Evolutionary conservation across 1,139 yeast genomes (phyloP), one percentile per base, ranked within the genome.

Genomic region (Hanseniaspora sp.): DNA sequence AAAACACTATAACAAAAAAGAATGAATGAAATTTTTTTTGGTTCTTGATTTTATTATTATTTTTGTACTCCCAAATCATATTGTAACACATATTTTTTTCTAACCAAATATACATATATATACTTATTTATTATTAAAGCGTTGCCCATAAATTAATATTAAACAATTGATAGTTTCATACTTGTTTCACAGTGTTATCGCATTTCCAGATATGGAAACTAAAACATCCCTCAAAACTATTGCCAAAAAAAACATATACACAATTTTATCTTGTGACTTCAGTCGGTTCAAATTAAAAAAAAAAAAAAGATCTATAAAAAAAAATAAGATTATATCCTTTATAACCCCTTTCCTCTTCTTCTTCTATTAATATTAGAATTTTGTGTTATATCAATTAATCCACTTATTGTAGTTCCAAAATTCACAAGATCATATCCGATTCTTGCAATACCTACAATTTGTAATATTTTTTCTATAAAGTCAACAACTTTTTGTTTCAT

Each of bases 351-450:
- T 33, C 34, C 5, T 33, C 34, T 33, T 33, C 34, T 33, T 33
- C 34, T 33, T 33, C 13, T 12, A 33, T 12, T 33, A 5, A 33
- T 33, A 33, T 12, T 9, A 13, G 18, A 15, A 2, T 29, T 6
- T 11, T 42, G 33, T 42, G 7, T 42, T 42, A 7, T 28, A 6
- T 29, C n/a, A 8, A 29, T 2, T 15, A 44, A 23, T 18, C 30
- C 39, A 15, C 7, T 28, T 11, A 44, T 13, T 4, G 15, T 12
- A 12, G 12, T 18, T 17, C 53, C 43, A 29, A 51, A 44, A n/a
- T 29, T 38, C 12, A 35, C 18, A 8, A 51, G 5, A 17, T 51
- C 54, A 30, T 51, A 51, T 23, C 40, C 43, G 5, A 51, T 13
- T 39, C 41, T 51, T 9, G 13, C 12, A 30, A 44, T 31, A 11